Conservation (phyloP, 2,329 filamentous ascomycete genomes). For the Diaporthe citri region DNA sequence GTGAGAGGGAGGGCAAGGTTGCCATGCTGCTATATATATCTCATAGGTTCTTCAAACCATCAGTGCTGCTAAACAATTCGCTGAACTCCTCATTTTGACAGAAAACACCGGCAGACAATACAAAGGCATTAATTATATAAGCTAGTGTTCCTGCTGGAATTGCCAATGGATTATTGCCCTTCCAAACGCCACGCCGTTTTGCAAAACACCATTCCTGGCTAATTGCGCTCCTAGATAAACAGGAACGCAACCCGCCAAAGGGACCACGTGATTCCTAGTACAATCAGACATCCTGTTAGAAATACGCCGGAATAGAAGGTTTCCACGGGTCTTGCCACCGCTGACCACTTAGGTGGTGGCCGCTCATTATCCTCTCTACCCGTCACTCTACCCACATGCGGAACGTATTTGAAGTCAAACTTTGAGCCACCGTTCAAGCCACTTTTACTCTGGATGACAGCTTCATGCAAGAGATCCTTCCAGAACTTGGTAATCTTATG, state of each 20-base stretch:
- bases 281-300: not conserved
- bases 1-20: too few species aligned
- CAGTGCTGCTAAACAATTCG: too few species aligned
- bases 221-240: too few species aligned
- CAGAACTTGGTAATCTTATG: not conserved
- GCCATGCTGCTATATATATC: too few species aligned
- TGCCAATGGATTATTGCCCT: not conserved
- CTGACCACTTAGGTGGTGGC: not conserved
- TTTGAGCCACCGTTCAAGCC: conserved; percentile 7
- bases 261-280: not conserved
- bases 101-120: too few species aligned
- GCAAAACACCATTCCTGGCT: not conserved
- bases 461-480: not conserved
- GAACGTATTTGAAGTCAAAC: conserved; percentile 3
- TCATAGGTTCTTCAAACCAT: too few species aligned
- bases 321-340: not conserved
- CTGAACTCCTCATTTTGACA: too few species aligned
- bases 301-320: conserved; percentile 3
- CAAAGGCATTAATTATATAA: too few species aligned
- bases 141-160: not conserved
- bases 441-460: not conserved
- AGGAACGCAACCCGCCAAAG: not conserved
- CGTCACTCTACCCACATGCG: not conserved
- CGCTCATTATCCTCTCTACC: not conserved
- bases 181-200: not conserved